phyloP scores from a whole-genome alignment of 106 monocot species.

The Vanilla planifolia region DNA sequence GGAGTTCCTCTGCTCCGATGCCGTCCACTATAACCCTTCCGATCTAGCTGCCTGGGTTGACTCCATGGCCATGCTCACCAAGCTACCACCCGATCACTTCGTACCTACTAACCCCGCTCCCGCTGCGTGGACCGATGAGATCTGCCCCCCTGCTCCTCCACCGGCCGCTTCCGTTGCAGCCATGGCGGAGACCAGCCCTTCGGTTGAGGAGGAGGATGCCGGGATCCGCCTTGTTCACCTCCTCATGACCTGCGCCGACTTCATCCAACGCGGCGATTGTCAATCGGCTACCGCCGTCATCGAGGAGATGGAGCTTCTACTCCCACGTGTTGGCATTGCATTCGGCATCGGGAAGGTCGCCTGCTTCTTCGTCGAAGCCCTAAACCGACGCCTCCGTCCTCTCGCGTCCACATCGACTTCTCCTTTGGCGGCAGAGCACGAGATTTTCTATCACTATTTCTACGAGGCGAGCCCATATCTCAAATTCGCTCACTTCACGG shows the following conservation, averaged over 20 bases:
- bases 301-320: constrained; percentile 21
- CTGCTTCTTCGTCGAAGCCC: constrained; percentile 41
- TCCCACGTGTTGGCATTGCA: constrained; percentile 22
- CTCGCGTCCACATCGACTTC: not conserved
- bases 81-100: not conserved
- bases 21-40: constrained; percentile 45
- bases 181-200: not conserved
- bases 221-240: constrained; percentile 49
- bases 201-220: constrained; percentile 24
- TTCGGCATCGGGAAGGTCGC: constrained; percentile 54
- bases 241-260: constrained; percentile 41
- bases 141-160: constrained; percentile 1
- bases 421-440: constrained; percentile 14
- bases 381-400: constrained; percentile 26
- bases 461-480: constrained; percentile 63
- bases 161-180: not conserved
- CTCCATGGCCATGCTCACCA: constrained; percentile 39
- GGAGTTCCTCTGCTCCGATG: constrained; percentile 7
- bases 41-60: constrained; percentile 54
- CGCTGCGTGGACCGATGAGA: constrained; percentile 7
- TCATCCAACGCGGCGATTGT: constrained; percentile 27
- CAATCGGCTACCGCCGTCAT: constrained; percentile 12
- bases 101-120: not conserved
- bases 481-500: constrained; percentile 76
- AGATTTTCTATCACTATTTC: constrained; percentile 39